These are phyloP conservation scores for Pseudozyma pruni DNA, from an alignment of 1,284 basidiomycete species.

Conservation along the genomic window DNA sequence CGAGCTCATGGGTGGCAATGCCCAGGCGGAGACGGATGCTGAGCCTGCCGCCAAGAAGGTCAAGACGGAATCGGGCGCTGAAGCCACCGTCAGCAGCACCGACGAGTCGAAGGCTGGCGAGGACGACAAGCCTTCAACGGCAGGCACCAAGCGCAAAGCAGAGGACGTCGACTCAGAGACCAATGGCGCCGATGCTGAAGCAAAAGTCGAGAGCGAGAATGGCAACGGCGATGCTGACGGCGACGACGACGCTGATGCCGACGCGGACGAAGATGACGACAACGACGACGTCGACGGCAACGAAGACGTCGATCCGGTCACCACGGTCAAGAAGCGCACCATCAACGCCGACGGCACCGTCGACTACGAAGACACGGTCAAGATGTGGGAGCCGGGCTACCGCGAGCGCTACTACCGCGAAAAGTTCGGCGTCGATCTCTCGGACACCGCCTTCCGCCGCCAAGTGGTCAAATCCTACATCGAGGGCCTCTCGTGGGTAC, in stretches of 20 bases:
- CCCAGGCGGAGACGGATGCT: conserved; percentile 59
- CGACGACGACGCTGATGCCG: conserved; percentile 73
- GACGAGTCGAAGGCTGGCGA: conserved; percentile 23
- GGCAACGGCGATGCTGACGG: conserved; percentile 65
- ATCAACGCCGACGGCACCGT: conserved; percentile 71
- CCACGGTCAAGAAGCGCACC: conserved; percentile 52
- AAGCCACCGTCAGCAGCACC: conserved; percentile 8
- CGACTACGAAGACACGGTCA: conserved; percentile 90
- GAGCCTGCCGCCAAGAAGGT: conserved; percentile 32
- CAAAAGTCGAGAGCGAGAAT: conserved; percentile 4
- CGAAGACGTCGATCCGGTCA: conserved; percentile 53
- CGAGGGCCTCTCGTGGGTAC: conserved; percentile 95
- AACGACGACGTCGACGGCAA: conserved; percentile 73
- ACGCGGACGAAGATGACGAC: conserved; percentile 59
- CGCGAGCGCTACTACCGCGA: conserved; percentile 92
- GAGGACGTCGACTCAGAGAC: conserved; percentile 63
- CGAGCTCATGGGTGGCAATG: conserved; percentile 76
- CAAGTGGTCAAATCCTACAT: conserved; percentile 85
- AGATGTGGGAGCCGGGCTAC: conserved; percentile 77
- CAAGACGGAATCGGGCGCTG: conserved; percentile 38
- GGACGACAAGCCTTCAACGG: conserved; percentile 53
- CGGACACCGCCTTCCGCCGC: conserved; percentile 79
- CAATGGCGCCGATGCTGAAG: conserved; percentile 5
- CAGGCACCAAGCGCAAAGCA: conserved; percentile 26
- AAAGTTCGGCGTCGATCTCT: conserved; percentile 85